Evolutionary conservation across 169 alveolate species (phyloP).

Genomic region (Cytauxzoon felis): DNA sequence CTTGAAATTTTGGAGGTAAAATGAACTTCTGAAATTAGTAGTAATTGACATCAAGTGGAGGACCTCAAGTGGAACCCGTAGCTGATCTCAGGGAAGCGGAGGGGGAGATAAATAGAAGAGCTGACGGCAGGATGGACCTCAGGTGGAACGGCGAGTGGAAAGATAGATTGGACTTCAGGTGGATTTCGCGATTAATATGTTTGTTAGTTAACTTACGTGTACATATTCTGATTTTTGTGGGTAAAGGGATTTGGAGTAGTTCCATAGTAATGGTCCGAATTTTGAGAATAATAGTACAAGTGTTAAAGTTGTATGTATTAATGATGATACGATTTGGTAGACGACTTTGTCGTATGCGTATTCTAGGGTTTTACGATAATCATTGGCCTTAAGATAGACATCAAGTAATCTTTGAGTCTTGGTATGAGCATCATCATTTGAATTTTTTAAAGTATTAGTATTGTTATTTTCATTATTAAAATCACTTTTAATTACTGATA

Average conservation of each 20-base stretch:
- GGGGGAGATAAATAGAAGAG: too few relatives aligned
- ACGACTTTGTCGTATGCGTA: conserved; percentile 46
- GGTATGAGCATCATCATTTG: not conserved
- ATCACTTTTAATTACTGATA: conserved; percentile 30
- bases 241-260: conserved; percentile 29
- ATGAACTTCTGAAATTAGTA: too few relatives aligned
- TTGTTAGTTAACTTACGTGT: conserved; percentile 8
- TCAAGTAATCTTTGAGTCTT: conserved; percentile 1
- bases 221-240: not conserved
- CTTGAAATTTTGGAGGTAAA: too few relatives aligned
- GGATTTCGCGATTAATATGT: too few relatives aligned
- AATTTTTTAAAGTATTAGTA: not conserved
- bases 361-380: conserved; percentile 47
- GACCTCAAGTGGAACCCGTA: too few relatives aligned
- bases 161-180: too few relatives aligned
- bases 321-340: conserved; percentile 37
- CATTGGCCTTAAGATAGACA: conserved; percentile 27
- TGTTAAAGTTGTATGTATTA: conserved; percentile 16
- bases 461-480: conserved; percentile 11
- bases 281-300: conserved; percentile 5
- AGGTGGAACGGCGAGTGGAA: too few relatives aligned
- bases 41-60: too few relatives aligned
- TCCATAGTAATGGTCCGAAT: conserved; percentile 50
- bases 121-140: too few relatives aligned
- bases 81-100: too few relatives aligned